These are phyloP conservation scores for Pulveroboletus sp. DNA, from an alignment of 768 basidiomycete genomes.

Conservation along the genomic window DNA sequence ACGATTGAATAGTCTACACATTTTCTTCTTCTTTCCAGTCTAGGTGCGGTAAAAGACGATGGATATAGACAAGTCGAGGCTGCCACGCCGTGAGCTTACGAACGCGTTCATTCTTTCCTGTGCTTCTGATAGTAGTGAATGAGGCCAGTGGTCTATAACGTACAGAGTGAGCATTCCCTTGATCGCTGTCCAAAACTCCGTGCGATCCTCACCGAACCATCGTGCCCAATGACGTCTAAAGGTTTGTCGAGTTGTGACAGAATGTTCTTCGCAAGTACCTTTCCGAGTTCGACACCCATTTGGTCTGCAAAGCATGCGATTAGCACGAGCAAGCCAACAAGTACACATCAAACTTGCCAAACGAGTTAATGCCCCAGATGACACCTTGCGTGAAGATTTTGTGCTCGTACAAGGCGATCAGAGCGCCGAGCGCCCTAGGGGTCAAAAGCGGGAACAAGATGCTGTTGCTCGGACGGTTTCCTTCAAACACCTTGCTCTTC, in stretches of 20 bases:
- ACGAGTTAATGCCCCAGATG: constrained; percentile 98
- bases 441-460: constrained; percentile 93
- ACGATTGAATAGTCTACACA: constrained; percentile 2
- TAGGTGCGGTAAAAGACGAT: background rate
- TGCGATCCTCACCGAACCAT: constrained; percentile 58
- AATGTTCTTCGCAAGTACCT: constrained; percentile 95
- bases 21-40: background rate
- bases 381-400: constrained; percentile 99
- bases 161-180: constrained; percentile 2
- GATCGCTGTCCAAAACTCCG: background rate
- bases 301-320: constrained; percentile 55
- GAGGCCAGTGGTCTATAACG: constrained; percentile 78
- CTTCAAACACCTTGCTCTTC: constrained; percentile 98
- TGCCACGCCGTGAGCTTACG: constrained; percentile 10
- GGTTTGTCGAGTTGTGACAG: constrained; percentile 80
- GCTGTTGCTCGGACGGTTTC: constrained; percentile 94
- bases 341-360: constrained; percentile 50
- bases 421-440: constrained; percentile 80
- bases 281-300: constrained; percentile 99
- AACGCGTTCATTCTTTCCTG: constrained; percentile 57
- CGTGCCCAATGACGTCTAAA: constrained; percentile 79
- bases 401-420: constrained; percentile 94
- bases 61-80: background rate
- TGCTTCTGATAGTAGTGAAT: constrained; percentile 96
- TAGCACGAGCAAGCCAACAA: background rate